Evolutionary conservation across 371 early-diverging fungal species (phyloP), one percentile per base, ranked within the genome.

Genomic region (Mortierella sp.): DNA sequence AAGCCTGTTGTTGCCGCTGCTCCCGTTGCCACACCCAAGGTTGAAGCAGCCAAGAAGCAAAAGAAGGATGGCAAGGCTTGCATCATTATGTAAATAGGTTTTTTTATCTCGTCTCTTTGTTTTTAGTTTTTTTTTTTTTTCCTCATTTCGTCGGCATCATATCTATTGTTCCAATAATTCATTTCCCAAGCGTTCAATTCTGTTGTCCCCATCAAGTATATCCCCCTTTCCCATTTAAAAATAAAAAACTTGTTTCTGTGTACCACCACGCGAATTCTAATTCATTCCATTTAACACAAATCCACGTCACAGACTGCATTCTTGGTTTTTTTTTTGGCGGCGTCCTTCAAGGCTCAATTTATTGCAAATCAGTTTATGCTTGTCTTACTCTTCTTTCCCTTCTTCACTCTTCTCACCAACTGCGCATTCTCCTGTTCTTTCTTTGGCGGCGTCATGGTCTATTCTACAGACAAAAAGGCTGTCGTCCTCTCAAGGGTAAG

Each of bases 401-500:
- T 28, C 29, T 28, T 53, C 53, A 26, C 28, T 19, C 53, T 28
- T 28, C 12, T 4, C 29, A 53, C 4, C 29, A 28, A 28, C 10
- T 29, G 47, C 47, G 7, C 47, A 17, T 47, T n/a, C 47, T 28
- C 23, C 28, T 28, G 53, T 53, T 15, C 19, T 1, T 55, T 55
- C 23, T 34, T 28, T 57, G 29, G 42, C 43, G 3, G 22, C 57
- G 62, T 55, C 63, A 70, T 70, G 71, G 76, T 63, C 22, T 47
- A 43, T 47, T 62, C 60, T 49, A 51, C 66, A 66, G 76, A 75
- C 57, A 75, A 70, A 58, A 75, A 75, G 76, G 76, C 69, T 57
- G 58, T 70, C 61, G 66, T 75, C 47, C 65, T 75, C 49, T 70
- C 76, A 62, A 69, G 76, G 66, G 76, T 75, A 70, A 61, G 66